Evolutionary conservation across 805 yeast species (phyloP).

Genomic region (Pichia pseudocactophila): DNA sequence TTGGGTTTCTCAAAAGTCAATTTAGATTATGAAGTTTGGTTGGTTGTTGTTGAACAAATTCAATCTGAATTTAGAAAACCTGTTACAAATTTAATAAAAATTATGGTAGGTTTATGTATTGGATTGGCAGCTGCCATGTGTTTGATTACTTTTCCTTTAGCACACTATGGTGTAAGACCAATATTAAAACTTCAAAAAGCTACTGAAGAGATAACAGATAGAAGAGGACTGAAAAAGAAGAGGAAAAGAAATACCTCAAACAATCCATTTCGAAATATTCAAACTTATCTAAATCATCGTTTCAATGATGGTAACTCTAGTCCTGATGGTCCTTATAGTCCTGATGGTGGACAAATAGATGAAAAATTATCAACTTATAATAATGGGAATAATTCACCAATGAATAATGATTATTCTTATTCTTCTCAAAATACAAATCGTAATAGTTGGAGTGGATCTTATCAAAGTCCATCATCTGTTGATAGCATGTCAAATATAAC

Average conservation of each 20-base stretch:
- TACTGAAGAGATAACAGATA: constrained; percentile 58
- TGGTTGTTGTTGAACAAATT: constrained; percentile 62
- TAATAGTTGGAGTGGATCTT: constrained; percentile 7
- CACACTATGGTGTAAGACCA: constrained; percentile 79
- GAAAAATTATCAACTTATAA: not conserved
- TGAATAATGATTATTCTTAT: not conserved
- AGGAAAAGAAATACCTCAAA: constrained; percentile 14
- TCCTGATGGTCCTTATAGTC: not conserved
- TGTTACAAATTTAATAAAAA: constrained; percentile 46
- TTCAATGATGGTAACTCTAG: not conserved
- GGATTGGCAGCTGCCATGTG: constrained; percentile 72
- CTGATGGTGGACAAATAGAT: not conserved
- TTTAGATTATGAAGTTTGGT: constrained; percentile 48
- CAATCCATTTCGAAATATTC: constrained; percentile 10
- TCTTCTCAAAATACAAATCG: constrained; percentile 1
- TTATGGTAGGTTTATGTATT: constrained; percentile 69
- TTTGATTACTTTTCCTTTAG: constrained; percentile 69
- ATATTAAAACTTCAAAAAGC: constrained; percentile 72
- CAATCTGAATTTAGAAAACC: constrained; percentile 54
- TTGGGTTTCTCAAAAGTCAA: constrained; percentile 46
- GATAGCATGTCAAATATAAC: constrained; percentile 10
- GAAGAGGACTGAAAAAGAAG: constrained; percentile 25
- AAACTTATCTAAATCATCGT: constrained; percentile 1
- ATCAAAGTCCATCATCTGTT: constrained; percentile 10
- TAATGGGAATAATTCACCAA: not conserved